Evolutionary conservation across 441 rosid genomes (phyloP), one percentile per base, ranked within the genome.

Genomic region (Capsella rubella): DNA sequence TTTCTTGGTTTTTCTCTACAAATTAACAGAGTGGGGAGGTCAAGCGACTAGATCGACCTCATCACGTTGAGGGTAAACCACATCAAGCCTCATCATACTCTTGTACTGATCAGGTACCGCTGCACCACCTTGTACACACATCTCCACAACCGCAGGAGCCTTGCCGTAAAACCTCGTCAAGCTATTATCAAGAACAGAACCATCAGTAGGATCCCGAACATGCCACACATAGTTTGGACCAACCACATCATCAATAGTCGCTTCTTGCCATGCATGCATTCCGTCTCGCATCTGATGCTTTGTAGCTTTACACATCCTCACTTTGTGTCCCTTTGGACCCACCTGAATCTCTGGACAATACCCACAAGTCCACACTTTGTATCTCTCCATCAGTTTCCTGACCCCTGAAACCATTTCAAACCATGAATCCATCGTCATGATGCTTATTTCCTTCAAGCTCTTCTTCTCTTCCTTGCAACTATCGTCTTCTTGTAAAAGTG

Each of bases 201-300:
- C 68, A 29, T 82, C 62, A 15, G 9, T 69, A 28, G 76, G 78
- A 75, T 93, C 86, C 18, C 69, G 74, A 21, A 90, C 93, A 82
- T 88, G 94, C 97, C 94, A 93, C 11, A 87, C 98, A 71, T 82
- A 91, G 82, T 88, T 93, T 25, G 87, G 91, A 75, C 90, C 83
- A 5, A 93, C 81, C 42, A 93, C 78, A 78, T 93, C 97, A 56
- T 89, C 85, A 5, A 86, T 47, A 0, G 84, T 88, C 1, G 98
- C 97, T 78, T 93, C 97, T 79, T 91, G 97, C 97, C 97, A 93
- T 0, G 93, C 93, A 57, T 90, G 96, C 82, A 88, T 80, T 71
- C 98, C 95, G 18, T 87, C 82, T 28, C 96, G 86, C 73, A 88
- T 73, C 82, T 88, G 95, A 79, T 91, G 97, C 73, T 86, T 87